Percentiles rank a stretch among this genome's conserved stretches.
Evolutionary conservation across 208 protist species (phyloP).

Genomic region (Trichomonas vaginalis): DNA sequence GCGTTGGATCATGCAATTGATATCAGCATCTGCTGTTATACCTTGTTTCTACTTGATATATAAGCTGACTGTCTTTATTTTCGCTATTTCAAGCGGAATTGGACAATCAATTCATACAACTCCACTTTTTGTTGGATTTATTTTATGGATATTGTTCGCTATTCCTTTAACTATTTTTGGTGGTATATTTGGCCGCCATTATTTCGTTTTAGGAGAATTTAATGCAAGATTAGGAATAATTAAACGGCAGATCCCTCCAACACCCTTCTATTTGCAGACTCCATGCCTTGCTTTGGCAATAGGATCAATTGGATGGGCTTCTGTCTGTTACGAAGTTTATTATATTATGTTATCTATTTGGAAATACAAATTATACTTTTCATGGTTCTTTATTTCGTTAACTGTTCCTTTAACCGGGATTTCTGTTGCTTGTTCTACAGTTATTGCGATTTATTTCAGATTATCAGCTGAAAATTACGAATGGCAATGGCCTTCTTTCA

Average conservation of each 20-base stretch:
- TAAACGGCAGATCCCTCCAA: neutral
- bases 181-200: neutral
- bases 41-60: neutral
- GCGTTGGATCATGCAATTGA: neutral
- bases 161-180: neutral
- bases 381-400: neutral
- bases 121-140: neutral
- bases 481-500: constrained; percentile 1
- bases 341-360: neutral
- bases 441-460: neutral
- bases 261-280: neutral
- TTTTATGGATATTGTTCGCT: neutral
- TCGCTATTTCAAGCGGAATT: neutral
- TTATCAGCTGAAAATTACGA: neutral
- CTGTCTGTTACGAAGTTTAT: neutral
- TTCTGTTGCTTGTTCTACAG: neutral
- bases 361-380: neutral
- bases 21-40: neutral
- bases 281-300: neutral
- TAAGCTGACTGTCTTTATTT: neutral
- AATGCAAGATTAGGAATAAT: neutral
- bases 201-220: neutral
- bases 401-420: neutral
- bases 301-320: neutral
- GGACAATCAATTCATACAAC: neutral